A percentile compares a stretch with the other conserved stretches of the same genome.
phyloP scores from a whole-genome alignment of 495 filamentous ascomycete genomes.

The Penicillium coprophilum region DNA sequence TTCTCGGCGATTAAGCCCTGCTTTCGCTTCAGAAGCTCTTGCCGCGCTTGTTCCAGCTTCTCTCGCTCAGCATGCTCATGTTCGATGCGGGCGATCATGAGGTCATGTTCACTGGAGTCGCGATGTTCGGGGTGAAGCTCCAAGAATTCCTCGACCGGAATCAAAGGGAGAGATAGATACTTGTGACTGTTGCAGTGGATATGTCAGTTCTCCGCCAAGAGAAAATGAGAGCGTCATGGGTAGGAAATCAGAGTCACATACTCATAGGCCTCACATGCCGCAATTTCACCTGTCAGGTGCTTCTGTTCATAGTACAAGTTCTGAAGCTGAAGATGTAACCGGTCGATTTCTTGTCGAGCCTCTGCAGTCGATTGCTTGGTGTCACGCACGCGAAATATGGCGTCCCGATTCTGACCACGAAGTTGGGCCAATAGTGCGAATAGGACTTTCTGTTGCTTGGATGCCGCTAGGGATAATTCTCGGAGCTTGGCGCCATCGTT shows the following conservation, averaged over 20 bases:
- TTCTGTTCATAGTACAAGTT: conserved; percentile 96
- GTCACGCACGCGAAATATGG: conserved; percentile 74
- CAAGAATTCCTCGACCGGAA: conserved; percentile 81
- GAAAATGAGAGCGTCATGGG: not conserved
- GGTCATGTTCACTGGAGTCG: conserved; percentile 65
- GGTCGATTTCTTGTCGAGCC: conserved; percentile 85
- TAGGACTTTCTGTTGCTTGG: conserved; percentile 76
- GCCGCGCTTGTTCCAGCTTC: conserved; percentile 80
- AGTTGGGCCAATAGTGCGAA: conserved; percentile 77
- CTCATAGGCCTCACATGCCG: conserved; percentile 89
- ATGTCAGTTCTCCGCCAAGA: conserved; percentile 16
- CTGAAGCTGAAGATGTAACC: conserved; percentile 86
- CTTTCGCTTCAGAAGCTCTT: conserved; percentile 84
- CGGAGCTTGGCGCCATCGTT: conserved; percentile 36
- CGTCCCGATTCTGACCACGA: conserved; percentile 77
- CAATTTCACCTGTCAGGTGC: conserved; percentile 86
- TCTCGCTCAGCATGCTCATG: conserved; percentile 87
- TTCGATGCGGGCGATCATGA: conserved; percentile 90
- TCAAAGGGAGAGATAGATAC: conserved; percentile 80
- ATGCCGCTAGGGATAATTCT: conserved; percentile 60
- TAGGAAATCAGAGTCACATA: conserved; percentile 48
- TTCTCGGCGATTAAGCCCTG: conserved; percentile 90
- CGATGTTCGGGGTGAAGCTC: conserved; percentile 71
- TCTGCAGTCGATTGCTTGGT: conserved; percentile 87
- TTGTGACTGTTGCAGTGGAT: conserved; percentile 63